A percentile compares a stretch with the other conserved stretches of the same genome.
These are phyloP conservation scores for Aspergillus glaucus DNA, from an alignment of 2,329 filamentous ascomycete genomes.

Conservation along the genomic window DNA sequence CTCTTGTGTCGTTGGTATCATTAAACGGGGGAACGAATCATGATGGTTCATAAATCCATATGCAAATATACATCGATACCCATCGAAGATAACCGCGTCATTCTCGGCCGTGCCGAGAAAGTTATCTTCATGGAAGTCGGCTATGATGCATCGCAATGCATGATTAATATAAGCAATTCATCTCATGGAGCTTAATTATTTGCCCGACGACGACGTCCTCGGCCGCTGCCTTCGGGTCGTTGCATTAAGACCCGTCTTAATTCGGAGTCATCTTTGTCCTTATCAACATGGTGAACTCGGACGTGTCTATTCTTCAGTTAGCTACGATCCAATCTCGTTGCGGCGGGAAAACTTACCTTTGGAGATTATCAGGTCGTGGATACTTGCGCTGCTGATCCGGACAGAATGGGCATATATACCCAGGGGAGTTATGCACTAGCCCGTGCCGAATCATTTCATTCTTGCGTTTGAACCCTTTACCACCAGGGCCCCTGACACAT, in stretches of 20 bases:
- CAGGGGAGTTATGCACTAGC: conserved; percentile 86
- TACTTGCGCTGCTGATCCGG: conserved; percentile 91
- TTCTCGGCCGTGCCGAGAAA: conserved; percentile 4
- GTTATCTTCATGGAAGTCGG: background rate
- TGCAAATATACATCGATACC: background rate
- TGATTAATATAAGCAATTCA: conserved; percentile 2
- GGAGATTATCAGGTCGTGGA: conserved; percentile 89
- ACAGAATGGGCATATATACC: conserved; percentile 95
- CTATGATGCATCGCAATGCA: too few relatives aligned
- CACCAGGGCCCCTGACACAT: conserved; percentile 55
- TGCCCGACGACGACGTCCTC: conserved; percentile 65
- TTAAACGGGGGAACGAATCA: conserved; percentile 1
- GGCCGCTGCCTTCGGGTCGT: conserved; percentile 73
- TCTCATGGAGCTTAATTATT: conserved; percentile 14
- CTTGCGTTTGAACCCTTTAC: conserved; percentile 62
- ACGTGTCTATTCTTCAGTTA: conserved; percentile 64
- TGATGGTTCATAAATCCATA: background rate
- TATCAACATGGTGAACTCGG: conserved; percentile 82
- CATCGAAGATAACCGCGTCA: conserved; percentile 5
- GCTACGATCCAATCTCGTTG: too few relatives aligned
- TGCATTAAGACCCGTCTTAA: conserved; percentile 81
- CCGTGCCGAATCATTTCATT: conserved; percentile 71
- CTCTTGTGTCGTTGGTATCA: conserved; percentile 11
- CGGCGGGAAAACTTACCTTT: conserved; percentile 57
- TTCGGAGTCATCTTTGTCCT: conserved; percentile 75